These are phyloP conservation scores for Dipodascus geniculatus DNA, from an alignment of 805 yeast species.

Conservation along the genomic window DNA sequence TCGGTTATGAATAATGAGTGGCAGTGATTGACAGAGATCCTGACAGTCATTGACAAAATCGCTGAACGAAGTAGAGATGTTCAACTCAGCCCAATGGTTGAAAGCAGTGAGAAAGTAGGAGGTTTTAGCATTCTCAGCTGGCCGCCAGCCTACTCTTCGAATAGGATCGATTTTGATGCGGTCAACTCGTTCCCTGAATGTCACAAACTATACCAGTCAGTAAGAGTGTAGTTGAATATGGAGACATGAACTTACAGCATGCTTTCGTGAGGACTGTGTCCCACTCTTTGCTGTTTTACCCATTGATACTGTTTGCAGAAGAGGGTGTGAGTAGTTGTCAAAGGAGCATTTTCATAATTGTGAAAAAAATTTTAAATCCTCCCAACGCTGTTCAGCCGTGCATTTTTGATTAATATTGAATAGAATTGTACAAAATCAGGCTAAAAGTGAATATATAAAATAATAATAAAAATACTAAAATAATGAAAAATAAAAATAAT, in stretches of 20 bases:
- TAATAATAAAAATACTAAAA: neutral
- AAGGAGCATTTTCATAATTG: neutral
- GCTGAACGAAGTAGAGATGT: constrained; percentile 60
- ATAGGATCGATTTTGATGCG: constrained; percentile 70
- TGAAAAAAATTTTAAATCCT: neutral
- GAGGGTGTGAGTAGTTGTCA: neutral
- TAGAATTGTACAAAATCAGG: neutral
- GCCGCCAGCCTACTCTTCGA: constrained; percentile 19
- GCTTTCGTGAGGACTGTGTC: constrained; percentile 45
- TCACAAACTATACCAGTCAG: too few species aligned
- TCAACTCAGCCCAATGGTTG: constrained; percentile 82
- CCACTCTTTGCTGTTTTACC: constrained; percentile 25
- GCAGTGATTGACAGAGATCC: constrained; percentile 51
- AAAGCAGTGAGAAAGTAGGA: constrained; percentile 73
- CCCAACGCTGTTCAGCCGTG: neutral
- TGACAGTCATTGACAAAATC: constrained; percentile 48
- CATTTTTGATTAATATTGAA: neutral
- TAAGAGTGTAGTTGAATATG: neutral
- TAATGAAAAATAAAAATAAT: too few species aligned
- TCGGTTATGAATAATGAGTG: constrained; percentile 71
- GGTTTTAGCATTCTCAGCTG: constrained; percentile 23
- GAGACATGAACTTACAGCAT: constrained; percentile 1
- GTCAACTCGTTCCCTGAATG: constrained; percentile 79
- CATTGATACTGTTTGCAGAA: neutral
- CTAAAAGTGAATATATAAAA: neutral